A percentile compares a stretch with the other conserved stretches of the same genome.
Evolutionary conservation across 2,329 filamentous ascomycete genomes (phyloP).

Genomic region (Claviceps sp.): DNA sequence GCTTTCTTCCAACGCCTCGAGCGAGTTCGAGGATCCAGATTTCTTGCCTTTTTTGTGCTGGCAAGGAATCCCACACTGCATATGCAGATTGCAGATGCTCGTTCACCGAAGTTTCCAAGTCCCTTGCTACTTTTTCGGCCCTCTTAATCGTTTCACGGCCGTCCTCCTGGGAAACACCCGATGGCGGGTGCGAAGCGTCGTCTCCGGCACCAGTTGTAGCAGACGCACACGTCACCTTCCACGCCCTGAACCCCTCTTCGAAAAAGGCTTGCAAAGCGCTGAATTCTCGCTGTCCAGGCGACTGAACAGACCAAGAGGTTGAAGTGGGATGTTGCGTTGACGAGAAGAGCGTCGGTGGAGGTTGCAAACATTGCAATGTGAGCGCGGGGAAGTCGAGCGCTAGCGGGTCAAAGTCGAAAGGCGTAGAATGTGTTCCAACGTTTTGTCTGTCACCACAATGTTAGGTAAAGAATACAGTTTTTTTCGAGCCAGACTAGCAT

Average conservation of each 20-base stretch:
- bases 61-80: conserved; percentile 58
- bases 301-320: conserved; percentile 68
- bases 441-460: conserved; percentile 29
- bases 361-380: conserved; percentile 65
- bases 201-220: conserved; percentile 36
- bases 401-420: conserved; percentile 73
- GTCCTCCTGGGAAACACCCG: conserved; percentile 24
- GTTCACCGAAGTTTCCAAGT: conserved; percentile 54
- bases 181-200: conserved; percentile 36
- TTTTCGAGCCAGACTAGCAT: background rate
- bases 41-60: conserved; percentile 40
- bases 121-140: conserved; percentile 38
- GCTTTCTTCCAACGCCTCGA: conserved; percentile 41
- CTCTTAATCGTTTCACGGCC: conserved; percentile 33
- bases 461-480: conserved; percentile 4
- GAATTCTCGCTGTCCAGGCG: conserved; percentile 60
- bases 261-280: conserved; percentile 58
- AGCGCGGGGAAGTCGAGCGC: conserved; percentile 76
- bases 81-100: conserved; percentile 69
- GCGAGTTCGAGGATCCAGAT: conserved; percentile 50
- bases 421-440: conserved; percentile 39
- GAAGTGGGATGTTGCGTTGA: conserved; percentile 64
- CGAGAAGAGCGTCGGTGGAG: conserved; percentile 72
- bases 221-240: conserved; percentile 41
- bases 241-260: conserved; percentile 51